These are phyloP conservation scores for Boletus barrowsii DNA, from an alignment of 768 basidiomycete species.

Conservation along the genomic window DNA sequence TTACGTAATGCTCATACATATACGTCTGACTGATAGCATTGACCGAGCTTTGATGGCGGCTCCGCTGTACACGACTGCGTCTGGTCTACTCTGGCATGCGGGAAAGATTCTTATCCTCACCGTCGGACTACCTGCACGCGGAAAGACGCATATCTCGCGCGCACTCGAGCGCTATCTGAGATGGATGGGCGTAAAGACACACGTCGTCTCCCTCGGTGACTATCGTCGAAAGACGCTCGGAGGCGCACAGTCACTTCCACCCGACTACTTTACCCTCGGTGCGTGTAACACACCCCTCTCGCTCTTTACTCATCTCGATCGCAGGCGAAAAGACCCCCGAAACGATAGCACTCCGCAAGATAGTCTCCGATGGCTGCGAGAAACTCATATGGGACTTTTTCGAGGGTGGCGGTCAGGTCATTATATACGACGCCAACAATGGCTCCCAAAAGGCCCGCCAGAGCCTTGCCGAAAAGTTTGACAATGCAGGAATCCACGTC, in stretches of 20 bases:
- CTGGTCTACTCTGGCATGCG: constrained; percentile 83
- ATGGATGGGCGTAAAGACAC: constrained; percentile 97
- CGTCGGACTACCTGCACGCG: constrained; percentile 90
- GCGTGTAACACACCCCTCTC: constrained; percentile 11
- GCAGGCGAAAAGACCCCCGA: constrained; percentile 76
- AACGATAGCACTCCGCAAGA: constrained; percentile 72
- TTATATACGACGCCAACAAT: constrained; percentile 98
- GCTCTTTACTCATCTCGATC: neutral
- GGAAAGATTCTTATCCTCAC: constrained; percentile 94
- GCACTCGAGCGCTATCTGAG: constrained; percentile 95
- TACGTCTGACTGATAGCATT: neutral
- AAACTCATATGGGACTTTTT: constrained; percentile 89
- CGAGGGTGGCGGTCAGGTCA: constrained; percentile 84
- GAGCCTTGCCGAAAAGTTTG: constrained; percentile 79
- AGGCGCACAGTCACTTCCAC: constrained; percentile 80
- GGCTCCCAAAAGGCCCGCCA: constrained; percentile 68
- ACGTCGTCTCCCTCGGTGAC: constrained; percentile 93
- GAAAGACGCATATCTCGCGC: constrained; percentile 95
- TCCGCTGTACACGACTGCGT: constrained; percentile 92
- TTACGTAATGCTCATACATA: constrained; percentile 16
- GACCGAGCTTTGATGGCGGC: constrained; percentile 58
- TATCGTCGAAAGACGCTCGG: constrained; percentile 89
- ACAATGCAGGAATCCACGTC: constrained; percentile 84
- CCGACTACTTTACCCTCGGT: constrained; percentile 91
- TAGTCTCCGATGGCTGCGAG: constrained; percentile 81